A percentile compares a stretch with the other conserved stretches of the same genome.
These are phyloP conservation scores for Chaetomiaceae sp. DNA, from an alignment of 2,329 filamentous ascomycete species.

Conservation along the genomic window DNA sequence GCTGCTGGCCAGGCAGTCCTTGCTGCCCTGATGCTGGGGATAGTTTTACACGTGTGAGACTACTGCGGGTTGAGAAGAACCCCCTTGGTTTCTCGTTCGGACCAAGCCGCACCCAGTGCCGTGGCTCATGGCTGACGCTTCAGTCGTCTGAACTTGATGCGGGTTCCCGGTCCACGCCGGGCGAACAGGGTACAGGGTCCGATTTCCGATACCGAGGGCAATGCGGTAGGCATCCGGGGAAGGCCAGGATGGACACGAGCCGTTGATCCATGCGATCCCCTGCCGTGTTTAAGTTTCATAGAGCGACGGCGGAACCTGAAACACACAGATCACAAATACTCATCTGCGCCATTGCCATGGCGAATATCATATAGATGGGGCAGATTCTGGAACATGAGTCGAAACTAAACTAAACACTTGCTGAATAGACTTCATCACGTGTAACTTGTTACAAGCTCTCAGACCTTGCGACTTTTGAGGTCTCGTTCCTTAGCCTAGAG, in stretches of 20 bases:
- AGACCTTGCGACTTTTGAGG: too few species aligned
- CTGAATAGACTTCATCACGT: neutral
- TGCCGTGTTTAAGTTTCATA: neutral
- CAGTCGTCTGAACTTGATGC: conserved; percentile 6
- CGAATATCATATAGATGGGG: neutral
- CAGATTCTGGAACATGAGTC: conserved; percentile 1
- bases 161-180: neutral
- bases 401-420: conserved; percentile 11
- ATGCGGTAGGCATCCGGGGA: neutral
- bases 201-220: neutral
- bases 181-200: neutral
- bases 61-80: neutral
- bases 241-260: neutral
- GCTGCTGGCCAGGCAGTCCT: neutral
- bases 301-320: neutral
- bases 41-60: neutral
- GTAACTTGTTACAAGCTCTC: neutral
- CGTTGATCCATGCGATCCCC: neutral
- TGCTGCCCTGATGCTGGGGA: neutral
- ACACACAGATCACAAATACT: neutral
- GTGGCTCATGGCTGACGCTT: conserved; percentile 3
- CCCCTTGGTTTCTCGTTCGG: neutral
- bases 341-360: neutral
- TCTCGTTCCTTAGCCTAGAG: too few species aligned
- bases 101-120: neutral